Base-by-base conservation (phyloP, 345 rosid genomes). In the Citrus reticulata region DNA sequence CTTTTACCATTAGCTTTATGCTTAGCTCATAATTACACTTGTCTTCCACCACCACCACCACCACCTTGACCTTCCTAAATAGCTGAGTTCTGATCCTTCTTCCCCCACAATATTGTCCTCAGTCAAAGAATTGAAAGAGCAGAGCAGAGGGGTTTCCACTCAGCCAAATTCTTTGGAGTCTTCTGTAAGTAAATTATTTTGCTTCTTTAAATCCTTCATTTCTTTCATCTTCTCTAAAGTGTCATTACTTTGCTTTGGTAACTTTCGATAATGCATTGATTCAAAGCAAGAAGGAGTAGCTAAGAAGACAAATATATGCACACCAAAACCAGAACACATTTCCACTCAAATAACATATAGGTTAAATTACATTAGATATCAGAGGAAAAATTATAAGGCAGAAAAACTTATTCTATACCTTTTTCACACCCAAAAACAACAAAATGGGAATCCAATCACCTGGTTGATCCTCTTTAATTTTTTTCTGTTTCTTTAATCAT, bases 331-430 rank as follows among this genome's bases (percentile, higher is more conserved):
- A 82, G 78, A 84, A 77, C 79, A 78, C 65, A 82, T 83, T 86
- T 89, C 64, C 92, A 88, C 86, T 84, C 84, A 83, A 83, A 87
- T 77, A 84, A 63, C 59, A 72, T 51, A 72, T 69, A 42, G 66
- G 84, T 86, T 85, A 35, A 79, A 77, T 88, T 90, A 90, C 95
- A 92, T 78, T 72, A 84, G 87, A 84, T 80, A 82, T 81, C 82
- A 80, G 77, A 75, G 58, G 49, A 68, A 39, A 74, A 70, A 76
- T 69, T 69, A 75, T 73, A 74, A 51, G 67, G 67, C 24, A 79
- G 67, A 46, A 66, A 64, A 65, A 70, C 83, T 88, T 85, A 86
- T 89, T 89, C 90, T 88, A 84, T 89, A 83, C 90, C 84, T 78
- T 87, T 63, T 86, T 84, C 89, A 89, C 88, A 83, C 85, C 80